A percentile compares a stretch with the other conserved stretches of the same genome.
phyloP scores from a whole-genome alignment of 768 basidiomycete genomes.

The Rhizopogon vinicolor region DNA sequence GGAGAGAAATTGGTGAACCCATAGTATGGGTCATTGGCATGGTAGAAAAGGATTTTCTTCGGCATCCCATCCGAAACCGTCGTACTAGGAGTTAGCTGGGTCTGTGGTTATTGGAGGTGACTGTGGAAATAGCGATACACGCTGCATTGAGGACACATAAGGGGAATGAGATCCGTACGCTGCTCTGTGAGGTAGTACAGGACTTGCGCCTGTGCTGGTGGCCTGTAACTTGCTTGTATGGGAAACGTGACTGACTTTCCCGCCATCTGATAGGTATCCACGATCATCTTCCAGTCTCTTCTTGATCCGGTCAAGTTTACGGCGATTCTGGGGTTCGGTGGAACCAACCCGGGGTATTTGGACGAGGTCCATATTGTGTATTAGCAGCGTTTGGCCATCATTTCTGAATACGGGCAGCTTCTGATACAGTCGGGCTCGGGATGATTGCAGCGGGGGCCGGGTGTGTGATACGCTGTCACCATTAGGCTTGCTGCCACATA shows the following conservation, averaged over 20 bases:
- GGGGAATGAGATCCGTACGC: constrained; percentile 6
- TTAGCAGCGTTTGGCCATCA: background rate
- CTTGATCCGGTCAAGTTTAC: constrained; percentile 26
- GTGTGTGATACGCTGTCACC: no score
- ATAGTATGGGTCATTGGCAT: constrained; percentile 28
- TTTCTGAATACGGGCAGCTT: background rate
- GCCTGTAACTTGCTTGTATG: constrained; percentile 23
- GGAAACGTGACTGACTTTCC: constrained; percentile 19
- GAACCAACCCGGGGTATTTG: constrained; percentile 25
- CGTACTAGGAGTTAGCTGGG: background rate
- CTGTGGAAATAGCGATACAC: background rate
- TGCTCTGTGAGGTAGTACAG: constrained; percentile 10
- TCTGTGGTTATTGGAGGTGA: background rate
- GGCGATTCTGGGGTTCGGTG: constrained; percentile 19
- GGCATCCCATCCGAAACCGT: constrained; percentile 8
- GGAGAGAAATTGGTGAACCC: constrained; percentile 42
- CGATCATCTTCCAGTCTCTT: constrained; percentile 22
- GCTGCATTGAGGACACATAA: background rate
- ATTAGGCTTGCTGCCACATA: no score
- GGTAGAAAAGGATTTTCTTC: constrained; percentile 27
- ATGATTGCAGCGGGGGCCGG: constrained; percentile 2
- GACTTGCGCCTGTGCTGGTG: constrained; percentile 4
- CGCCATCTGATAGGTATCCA: constrained; percentile 25
- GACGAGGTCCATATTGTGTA: constrained; percentile 26
- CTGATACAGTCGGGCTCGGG: background rate